These are phyloP conservation scores for Lathyrus tuberosus DNA, from an alignment of 306 rosid species.

Conservation along the genomic window DNA sequence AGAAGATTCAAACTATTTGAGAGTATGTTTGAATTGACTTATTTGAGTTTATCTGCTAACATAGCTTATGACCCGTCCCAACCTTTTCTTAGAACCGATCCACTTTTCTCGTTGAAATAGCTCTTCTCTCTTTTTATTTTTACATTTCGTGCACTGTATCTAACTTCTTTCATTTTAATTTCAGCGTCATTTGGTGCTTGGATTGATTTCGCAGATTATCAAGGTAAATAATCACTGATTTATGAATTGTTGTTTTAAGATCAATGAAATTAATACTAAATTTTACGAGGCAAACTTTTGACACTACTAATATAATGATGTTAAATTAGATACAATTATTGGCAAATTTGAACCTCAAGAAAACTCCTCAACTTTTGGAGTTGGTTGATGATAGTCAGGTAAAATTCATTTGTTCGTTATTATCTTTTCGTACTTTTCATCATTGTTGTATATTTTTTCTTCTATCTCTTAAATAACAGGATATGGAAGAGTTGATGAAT, in stretches of 20 bases:
- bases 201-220: constrained; percentile 89
- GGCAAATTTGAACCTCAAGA: constrained; percentile 93
- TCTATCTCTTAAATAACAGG: constrained; percentile 57
- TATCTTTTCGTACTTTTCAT: constrained; percentile 21
- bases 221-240: constrained; percentile 57
- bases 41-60: too few species aligned
- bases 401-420: constrained; percentile 32
- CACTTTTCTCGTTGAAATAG: constrained; percentile 3
- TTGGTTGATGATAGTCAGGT: constrained; percentile 87
- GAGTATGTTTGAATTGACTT: too few species aligned
- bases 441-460: constrained; percentile 26
- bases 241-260: constrained; percentile 6
- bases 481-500: constrained; percentile 93
- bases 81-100: not conserved
- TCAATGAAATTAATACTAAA: constrained; percentile 4
- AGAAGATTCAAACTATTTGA: too few species aligned
- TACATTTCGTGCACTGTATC: not conserved
- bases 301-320: constrained; percentile 36
- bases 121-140: not conserved
- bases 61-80: not conserved
- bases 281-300: constrained; percentile 31
- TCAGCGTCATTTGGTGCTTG: constrained; percentile 95
- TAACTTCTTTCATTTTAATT: constrained; percentile 39
- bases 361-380: constrained; percentile 94
- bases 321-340: constrained; percentile 81